Base-by-base conservation (phyloP, 1,139 yeast genomes). In the Zygotorulaspora mrakii region DNA sequence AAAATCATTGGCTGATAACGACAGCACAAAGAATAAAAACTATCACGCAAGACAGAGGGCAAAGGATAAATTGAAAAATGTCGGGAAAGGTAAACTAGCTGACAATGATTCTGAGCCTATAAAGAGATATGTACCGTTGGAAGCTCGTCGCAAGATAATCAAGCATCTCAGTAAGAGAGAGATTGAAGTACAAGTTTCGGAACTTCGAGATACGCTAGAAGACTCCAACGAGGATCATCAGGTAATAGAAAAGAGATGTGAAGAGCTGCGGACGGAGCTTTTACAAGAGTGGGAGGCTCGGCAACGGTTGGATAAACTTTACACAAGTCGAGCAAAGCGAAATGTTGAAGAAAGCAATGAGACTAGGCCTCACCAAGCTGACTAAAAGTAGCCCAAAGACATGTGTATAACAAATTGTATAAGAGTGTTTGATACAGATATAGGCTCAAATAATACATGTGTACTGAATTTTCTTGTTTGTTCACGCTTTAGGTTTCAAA, bases 161-260 rank as follows among this genome's bases (percentile, higher is more conserved):
- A 25, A 37, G 13, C 52, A 48, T 27, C 23, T 45, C 11, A 39
- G 37, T 25, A 42, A 36, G 33, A 45, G 55, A 18, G 48, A 48
- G 25, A 28, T 51, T 14, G 55, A 51, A 37, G 35, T 51, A 5
- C 37, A 40, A 13, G 52, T 51, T 4, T 48, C 53, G 1, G 54
- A 51, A 36, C 39, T 40, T 12, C 40, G 55, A 16, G 55, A 51
- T 30, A 27, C 31, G 28, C 45, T 51, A 14, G 55, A 51, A 34
- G 53, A 49, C 5, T 45, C 37, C 14, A 38, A 38, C n/a, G 35
- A 43, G 4, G 46, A 38, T 7, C 50, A 46, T 13, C 42, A 40
- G 11, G 13, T 25, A 5, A 46, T 51, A 13, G 49, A 48, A 12
- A 33, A 34, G 13, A 39, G 39, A 24, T 51, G 55, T 40, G 36